Percentiles rank a stretch among this genome's conserved stretches.
Conservation (phyloP, 768 basidiomycete genomes). For the Suillus ampliporus region DNA sequence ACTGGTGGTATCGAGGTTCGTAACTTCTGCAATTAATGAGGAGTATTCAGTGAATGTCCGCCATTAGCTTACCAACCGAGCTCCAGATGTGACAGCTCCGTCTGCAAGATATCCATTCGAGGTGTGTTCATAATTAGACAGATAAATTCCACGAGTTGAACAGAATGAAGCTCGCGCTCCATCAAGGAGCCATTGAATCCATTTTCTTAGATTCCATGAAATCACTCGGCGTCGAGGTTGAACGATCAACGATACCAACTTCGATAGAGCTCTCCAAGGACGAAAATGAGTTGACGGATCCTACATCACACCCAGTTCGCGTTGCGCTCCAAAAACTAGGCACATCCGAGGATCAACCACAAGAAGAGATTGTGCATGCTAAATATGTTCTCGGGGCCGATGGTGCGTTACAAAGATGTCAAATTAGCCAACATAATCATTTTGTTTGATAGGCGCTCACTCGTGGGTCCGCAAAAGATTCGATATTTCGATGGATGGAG, state of each 20-base stretch:
- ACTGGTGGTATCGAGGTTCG: slow-evolving; percentile 65
- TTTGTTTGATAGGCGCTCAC: slow-evolving; percentile 61
- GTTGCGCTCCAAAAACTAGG: slow-evolving; percentile 27
- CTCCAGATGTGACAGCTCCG: slow-evolving; percentile 62
- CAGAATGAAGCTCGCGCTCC: slow-evolving; percentile 34
- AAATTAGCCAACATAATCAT: slow-evolving; percentile 5
- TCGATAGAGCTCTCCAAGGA: slow-evolving; percentile 35
- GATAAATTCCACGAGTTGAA: not conserved
- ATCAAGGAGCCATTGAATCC: slow-evolving; percentile 41
- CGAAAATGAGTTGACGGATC: slow-evolving; percentile 26
- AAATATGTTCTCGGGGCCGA: slow-evolving; percentile 82
- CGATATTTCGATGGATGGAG: slow-evolving; percentile 75
- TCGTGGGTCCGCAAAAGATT: slow-evolving; percentile 80
- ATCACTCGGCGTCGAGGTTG: slow-evolving; percentile 33
- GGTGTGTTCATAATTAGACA: slow-evolving; percentile 38
- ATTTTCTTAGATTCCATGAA: slow-evolving; percentile 43
- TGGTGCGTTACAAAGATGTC: slow-evolving; percentile 44
- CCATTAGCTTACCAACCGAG: slow-evolving; percentile 62
- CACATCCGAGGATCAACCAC: slow-evolving; percentile 36
- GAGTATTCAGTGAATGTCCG: not conserved
- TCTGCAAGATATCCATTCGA: slow-evolving; percentile 75
- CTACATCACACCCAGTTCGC: slow-evolving; percentile 29
- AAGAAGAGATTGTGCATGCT: slow-evolving; percentile 64
- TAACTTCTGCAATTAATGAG: not conserved
- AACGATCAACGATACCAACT: slow-evolving; percentile 38